Evolutionary conservation across 2,329 filamentous ascomycete species (phyloP).

Genomic region (Xylaria sp.): DNA sequence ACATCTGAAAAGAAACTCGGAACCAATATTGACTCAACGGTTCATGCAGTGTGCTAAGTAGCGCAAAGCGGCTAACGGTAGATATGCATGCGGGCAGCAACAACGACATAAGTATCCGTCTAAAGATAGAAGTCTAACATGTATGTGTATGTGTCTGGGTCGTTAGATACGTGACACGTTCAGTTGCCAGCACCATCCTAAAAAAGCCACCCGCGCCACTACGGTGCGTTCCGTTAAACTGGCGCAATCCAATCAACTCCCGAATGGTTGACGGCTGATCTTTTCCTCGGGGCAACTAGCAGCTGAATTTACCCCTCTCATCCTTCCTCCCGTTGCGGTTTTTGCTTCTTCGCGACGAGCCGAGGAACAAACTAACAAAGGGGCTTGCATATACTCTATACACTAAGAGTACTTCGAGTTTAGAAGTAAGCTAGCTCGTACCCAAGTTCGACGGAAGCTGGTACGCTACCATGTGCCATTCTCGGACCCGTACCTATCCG

Average conservation of each 20-base stretch:
- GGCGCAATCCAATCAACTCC: constrained; percentile 5
- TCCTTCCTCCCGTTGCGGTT: not conserved
- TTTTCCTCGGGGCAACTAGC: not conserved
- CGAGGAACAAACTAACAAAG: not conserved
- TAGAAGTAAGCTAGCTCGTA: not conserved
- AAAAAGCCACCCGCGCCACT: constrained; percentile 20
- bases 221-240: constrained; percentile 28
- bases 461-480: not conserved
- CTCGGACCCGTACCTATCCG: not conserved
- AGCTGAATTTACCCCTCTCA: constrained; percentile 15
- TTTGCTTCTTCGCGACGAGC: not conserved
- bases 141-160: not conserved
- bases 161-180: not conserved
- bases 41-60: constrained; percentile 1
- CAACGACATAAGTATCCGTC: not conserved
- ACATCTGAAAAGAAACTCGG: not conserved
- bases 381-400: not conserved
- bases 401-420: not conserved
- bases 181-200: not conserved
- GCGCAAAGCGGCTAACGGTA: not conserved
- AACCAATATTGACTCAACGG: not conserved
- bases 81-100: not conserved
- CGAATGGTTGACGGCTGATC: constrained; percentile 12
- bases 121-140: constrained; percentile 20
- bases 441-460: not conserved